Percentiles rank a stretch among this genome's conserved stretches.
Evolutionary conservation across 345 rosid species (phyloP).

Genomic region (Acer yangbiense): DNA sequence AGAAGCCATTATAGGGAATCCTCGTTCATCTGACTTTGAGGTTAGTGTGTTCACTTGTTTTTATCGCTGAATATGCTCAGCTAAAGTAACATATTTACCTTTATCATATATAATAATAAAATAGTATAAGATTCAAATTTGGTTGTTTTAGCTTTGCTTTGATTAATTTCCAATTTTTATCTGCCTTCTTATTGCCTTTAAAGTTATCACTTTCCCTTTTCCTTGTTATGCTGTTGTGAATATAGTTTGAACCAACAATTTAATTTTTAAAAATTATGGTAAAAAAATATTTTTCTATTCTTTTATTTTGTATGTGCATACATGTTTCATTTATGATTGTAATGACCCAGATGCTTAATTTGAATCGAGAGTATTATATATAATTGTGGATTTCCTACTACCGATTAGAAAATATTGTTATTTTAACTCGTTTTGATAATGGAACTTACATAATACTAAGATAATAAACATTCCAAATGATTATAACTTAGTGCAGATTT

Average conservation of each 20-base stretch:
- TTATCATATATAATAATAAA: neutral
- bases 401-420: too few relatives aligned
- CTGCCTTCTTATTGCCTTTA: neutral
- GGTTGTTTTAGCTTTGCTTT: constrained; percentile 2
- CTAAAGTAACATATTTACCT: neutral
- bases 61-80: too few relatives aligned
- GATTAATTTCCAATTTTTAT: too few relatives aligned
- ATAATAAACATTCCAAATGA: neutral
- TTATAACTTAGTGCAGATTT: neutral
- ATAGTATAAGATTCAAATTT: neutral
- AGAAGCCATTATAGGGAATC: constrained; percentile 72
- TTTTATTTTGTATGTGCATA: neutral
- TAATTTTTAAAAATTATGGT: too few relatives aligned
- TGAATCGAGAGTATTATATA: too few relatives aligned
- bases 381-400: too few relatives aligned
- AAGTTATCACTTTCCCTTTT: neutral
- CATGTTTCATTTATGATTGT: too few relatives aligned
- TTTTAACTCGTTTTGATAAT: neutral
- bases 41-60: constrained; percentile 34
- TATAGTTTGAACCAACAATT: neutral
- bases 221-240: neutral
- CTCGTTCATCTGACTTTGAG: constrained; percentile 94
- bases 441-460: neutral
- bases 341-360: too few relatives aligned
- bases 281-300: too few relatives aligned